phyloP scores from a whole-genome alignment of 208 protist genomes.

The Lotmaria passim region DNA sequence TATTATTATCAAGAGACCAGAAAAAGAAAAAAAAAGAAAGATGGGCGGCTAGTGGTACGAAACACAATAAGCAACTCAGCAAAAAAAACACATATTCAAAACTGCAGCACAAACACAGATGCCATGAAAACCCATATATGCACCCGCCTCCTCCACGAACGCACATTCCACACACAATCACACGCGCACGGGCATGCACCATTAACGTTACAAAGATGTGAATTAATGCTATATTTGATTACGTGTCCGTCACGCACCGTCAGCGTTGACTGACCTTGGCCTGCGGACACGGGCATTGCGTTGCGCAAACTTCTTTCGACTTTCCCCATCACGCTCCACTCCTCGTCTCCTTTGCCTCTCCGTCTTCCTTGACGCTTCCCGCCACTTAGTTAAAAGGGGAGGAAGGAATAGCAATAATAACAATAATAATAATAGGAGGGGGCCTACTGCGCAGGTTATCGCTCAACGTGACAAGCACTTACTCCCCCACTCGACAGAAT shows the following conservation, averaged over 20 bases:
- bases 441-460: not conserved
- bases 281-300: no score
- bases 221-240: no score
- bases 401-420: no score
- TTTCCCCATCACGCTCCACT: no score
- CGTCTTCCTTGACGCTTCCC: not conserved
- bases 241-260: no score
- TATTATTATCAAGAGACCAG: no score
- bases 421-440: not conserved
- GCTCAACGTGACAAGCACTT: slow-evolving; percentile 1
- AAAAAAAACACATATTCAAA: slow-evolving; percentile 10
- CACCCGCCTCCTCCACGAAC: not conserved
- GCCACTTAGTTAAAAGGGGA: slow-evolving; percentile 2
- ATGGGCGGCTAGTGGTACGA: not conserved
- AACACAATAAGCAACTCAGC: not conserved
- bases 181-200: not conserved
- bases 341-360: not conserved
- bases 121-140: not conserved
- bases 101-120: not conserved
- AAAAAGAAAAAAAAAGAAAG: not conserved
- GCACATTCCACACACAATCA: not conserved
- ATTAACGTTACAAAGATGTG: no score
- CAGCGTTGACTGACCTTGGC: no score
- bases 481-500: slow-evolving; percentile 12
- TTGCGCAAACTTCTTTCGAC: no score